Evolutionary conservation across 2,329 filamentous ascomycete genomes (phyloP).

Genomic region (Curvularia lunata): DNA sequence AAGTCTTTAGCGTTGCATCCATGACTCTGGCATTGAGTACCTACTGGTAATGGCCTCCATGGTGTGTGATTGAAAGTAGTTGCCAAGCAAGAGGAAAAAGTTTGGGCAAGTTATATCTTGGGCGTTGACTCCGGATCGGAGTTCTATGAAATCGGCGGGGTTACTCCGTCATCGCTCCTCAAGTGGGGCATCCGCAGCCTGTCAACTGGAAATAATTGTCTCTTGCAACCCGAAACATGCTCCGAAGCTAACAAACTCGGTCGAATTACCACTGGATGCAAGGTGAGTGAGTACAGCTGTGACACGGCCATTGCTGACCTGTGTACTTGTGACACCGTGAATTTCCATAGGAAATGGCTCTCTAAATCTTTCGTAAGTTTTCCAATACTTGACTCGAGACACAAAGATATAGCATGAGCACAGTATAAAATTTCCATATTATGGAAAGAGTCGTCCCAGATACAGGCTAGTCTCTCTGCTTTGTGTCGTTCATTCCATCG

Average conservation of each 20-base stretch:
- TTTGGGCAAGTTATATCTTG: constrained; percentile 33
- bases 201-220: constrained; percentile 7
- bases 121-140: constrained; percentile 43
- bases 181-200: constrained; percentile 12
- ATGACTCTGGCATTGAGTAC: constrained; percentile 3
- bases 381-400: background rate
- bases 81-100: constrained; percentile 14
- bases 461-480: background rate
- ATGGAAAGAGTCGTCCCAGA: background rate
- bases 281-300: background rate
- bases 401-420: background rate
- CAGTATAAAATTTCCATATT: background rate
- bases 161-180: constrained; percentile 47
- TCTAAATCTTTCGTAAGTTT: background rate
- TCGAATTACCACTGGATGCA: background rate
- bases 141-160: constrained; percentile 33
- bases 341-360: background rate
- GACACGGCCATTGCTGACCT: background rate
- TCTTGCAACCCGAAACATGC: constrained; percentile 3
- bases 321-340: background rate
- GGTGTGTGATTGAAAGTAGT: constrained; percentile 24
- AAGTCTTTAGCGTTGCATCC: constrained; percentile 28
- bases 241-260: background rate
- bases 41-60: constrained; percentile 49
- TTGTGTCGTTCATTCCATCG: background rate